These are phyloP conservation scores for Rhizopus arrhizus DNA, from an alignment of 371 early-diverging fungal genomes.

Conservation along the genomic window DNA sequence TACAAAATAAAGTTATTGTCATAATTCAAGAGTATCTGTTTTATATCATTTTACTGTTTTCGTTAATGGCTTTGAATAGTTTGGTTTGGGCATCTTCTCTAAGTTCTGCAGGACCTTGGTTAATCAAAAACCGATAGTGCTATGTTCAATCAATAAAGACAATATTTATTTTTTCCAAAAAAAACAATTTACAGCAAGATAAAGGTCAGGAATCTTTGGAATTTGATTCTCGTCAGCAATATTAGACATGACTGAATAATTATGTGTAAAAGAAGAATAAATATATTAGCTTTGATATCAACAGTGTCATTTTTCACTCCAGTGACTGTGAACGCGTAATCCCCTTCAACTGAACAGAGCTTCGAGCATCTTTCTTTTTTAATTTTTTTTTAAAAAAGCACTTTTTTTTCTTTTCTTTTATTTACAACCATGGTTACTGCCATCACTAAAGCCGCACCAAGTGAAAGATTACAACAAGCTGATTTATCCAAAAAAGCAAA, in stretches of 20 bases:
- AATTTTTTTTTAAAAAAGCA: not conserved
- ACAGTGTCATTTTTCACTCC: constrained; percentile 9
- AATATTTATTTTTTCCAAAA: not conserved
- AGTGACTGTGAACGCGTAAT: constrained; percentile 33
- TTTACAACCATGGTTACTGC: constrained; percentile 9
- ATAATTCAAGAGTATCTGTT: not conserved
- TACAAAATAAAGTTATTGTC: not conserved
- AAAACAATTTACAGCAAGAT: constrained; percentile 48
- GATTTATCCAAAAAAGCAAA: constrained; percentile 53
- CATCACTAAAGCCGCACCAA: constrained; percentile 15
- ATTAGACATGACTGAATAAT: constrained; percentile 16
- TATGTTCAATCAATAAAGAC: constrained; percentile 17
- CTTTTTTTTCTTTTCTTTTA: constrained; percentile 9
- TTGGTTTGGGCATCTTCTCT: constrained; percentile 64
- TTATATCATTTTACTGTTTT: constrained; percentile 62
- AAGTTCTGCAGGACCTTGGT: constrained; percentile 62
- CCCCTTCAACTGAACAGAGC: not conserved
- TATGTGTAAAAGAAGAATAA: constrained; percentile 10
- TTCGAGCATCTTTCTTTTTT: too few species aligned
- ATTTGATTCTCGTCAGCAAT: constrained; percentile 57
- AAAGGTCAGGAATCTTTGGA: constrained; percentile 80
- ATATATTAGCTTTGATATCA: constrained; percentile 11
- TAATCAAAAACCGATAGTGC: constrained; percentile 74
- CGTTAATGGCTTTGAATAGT: constrained; percentile 67
- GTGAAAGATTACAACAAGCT: constrained; percentile 50